Conservation (phyloP, 768 basidiomycete genomes). For the Sarcodon aspratus region DNA sequence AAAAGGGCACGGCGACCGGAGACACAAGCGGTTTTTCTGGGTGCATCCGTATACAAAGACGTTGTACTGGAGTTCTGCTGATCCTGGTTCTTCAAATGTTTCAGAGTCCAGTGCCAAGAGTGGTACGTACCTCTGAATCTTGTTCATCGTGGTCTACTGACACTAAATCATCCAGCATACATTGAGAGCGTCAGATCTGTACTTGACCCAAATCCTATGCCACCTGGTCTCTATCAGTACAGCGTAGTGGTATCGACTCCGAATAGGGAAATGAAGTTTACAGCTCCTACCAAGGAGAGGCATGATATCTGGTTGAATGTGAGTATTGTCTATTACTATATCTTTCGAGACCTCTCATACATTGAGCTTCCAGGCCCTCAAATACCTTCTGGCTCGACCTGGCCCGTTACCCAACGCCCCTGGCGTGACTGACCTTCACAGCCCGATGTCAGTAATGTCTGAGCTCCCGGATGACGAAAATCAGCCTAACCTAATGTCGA, state of each 20-base stretch:
- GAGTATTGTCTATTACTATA: conserved; percentile 16
- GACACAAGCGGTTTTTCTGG: conserved; percentile 98
- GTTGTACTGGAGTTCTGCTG: conserved; percentile 91
- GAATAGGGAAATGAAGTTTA: conserved; percentile 96
- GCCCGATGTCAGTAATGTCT: conserved; percentile 16
- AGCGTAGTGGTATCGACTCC: conserved; percentile 89
- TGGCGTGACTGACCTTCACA: conserved; percentile 13
- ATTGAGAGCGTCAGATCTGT: conserved; percentile 88
- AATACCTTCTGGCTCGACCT: conserved; percentile 81
- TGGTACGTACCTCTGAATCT: conserved; percentile 45
- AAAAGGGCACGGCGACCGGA: conserved; percentile 79
- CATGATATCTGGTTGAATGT: conserved; percentile 97
- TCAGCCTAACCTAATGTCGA: conserved; percentile 36
- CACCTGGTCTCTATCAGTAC: conserved; percentile 86
- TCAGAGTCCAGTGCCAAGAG: conserved; percentile 94
- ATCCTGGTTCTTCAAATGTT: conserved; percentile 83
- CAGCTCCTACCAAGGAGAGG: conserved; percentile 89
- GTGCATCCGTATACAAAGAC: conserved; percentile 99
- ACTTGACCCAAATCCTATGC: conserved; percentile 93
- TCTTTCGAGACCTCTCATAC: conserved; percentile 6
- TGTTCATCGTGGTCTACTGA: neutral
- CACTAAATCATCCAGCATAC: conserved; percentile 46
- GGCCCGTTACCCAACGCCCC: conserved; percentile 16
- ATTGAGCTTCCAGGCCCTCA: conserved; percentile 54
- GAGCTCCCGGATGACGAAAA: conserved; percentile 34